These are phyloP conservation scores for Podaxis pistillaris DNA, from an alignment of 768 basidiomycete genomes.

Conservation along the genomic window DNA sequence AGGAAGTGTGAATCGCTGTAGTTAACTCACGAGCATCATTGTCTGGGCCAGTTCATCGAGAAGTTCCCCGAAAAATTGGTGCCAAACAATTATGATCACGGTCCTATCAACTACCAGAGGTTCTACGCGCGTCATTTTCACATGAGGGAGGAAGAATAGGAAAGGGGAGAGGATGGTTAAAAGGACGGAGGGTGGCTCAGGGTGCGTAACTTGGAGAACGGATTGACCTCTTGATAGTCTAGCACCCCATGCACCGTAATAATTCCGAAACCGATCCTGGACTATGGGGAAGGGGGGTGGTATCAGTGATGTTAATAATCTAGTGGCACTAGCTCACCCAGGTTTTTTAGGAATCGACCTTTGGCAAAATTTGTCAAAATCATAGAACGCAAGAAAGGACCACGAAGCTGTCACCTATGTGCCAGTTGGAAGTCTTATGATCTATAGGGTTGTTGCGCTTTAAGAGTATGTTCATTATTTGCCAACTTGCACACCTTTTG, in stretches of 20 bases:
- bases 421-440: slow-evolving; percentile 1
- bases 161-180: not conserved
- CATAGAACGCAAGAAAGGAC: no score
- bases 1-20: not conserved
- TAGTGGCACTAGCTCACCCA: not conserved
- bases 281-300: not conserved
- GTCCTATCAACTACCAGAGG: not conserved
- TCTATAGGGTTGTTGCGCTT: not conserved
- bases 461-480: not conserved
- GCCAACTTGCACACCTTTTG: not conserved
- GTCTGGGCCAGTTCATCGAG: slow-evolving; percentile 6
- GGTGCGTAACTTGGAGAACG: not conserved
- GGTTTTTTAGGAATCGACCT: slow-evolving; percentile 8
- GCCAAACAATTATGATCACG: not conserved
- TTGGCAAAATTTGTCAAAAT: not conserved
- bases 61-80: not conserved
- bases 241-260: slow-evolving; percentile 1
- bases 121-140: not conserved
- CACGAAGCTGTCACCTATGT: slow-evolving; percentile 1
- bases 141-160: slow-evolving; percentile 6
- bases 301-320: not conserved
- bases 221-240: not conserved
- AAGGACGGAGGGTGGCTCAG: not conserved
- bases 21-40: not conserved
- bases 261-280: slow-evolving; percentile 1